Evolutionary conservation across 371 early-diverging fungal genomes (phyloP).

Genomic region (Zopfochytrium polystomum): DNA sequence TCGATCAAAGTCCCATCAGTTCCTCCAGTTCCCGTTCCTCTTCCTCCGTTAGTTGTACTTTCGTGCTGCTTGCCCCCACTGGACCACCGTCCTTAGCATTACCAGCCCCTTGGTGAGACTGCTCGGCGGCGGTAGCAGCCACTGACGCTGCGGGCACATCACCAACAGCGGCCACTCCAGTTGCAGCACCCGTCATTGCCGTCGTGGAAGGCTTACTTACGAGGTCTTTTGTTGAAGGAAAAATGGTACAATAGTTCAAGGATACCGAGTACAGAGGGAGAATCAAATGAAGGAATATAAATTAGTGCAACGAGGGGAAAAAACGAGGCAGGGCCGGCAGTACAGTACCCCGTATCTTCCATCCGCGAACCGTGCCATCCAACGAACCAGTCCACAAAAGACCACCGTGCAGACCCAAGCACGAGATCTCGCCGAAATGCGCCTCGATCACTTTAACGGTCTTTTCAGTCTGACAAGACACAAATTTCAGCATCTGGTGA

Average conservation of each 20-base stretch:
- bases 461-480: slow-evolving; percentile 63
- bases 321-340: no score
- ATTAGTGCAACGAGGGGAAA: no score
- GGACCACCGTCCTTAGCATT: no score
- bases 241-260: background rate
- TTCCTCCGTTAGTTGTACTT: slow-evolving; percentile 72
- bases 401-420: slow-evolving; percentile 52
- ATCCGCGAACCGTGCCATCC: slow-evolving; percentile 73
- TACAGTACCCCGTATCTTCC: slow-evolving; percentile 67
- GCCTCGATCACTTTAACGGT: slow-evolving; percentile 63
- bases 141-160: background rate
- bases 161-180: background rate
- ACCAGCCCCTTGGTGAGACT: background rate
- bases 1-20: no score
- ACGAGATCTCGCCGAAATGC: slow-evolving; percentile 78
- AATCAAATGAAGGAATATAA: no score
- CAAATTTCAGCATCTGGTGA: background rate
- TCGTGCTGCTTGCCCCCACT: no score
- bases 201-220: background rate
- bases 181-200: background rate
- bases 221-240: background rate
- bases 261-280: slow-evolving; percentile 12
- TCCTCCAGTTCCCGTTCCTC: slow-evolving; percentile 81
- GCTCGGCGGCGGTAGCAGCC: slow-evolving; percentile 6
- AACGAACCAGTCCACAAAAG: slow-evolving; percentile 69